Evolutionary conservation across 768 basidiomycete species (phyloP).

Genomic region (Chiua virens): DNA sequence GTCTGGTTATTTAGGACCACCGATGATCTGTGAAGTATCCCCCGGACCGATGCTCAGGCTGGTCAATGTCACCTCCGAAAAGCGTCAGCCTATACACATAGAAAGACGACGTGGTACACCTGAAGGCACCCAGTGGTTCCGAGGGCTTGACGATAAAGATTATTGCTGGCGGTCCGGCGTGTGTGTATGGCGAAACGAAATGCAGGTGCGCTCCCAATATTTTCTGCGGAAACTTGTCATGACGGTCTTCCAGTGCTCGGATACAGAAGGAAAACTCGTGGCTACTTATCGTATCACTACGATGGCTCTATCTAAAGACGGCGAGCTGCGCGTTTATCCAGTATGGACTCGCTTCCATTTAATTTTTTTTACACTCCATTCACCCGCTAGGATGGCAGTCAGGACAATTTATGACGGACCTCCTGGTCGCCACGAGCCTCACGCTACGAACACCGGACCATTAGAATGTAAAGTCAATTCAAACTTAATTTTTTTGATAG

Average conservation of each 20-base stretch:
- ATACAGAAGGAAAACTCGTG: slow-evolving; percentile 18
- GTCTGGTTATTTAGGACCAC: slow-evolving; percentile 22
- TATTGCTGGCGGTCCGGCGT: slow-evolving; percentile 21
- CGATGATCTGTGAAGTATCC: slow-evolving; percentile 1
- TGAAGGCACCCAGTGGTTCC: slow-evolving; percentile 21
- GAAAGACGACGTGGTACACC: slow-evolving; percentile 9
- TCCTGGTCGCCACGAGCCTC: slow-evolving; percentile 29
- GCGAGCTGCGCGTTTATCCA: slow-evolving; percentile 26
- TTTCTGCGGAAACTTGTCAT: background rate
- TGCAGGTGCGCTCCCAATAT: slow-evolving; percentile 18
- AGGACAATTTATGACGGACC: slow-evolving; percentile 25
- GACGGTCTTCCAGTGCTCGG: slow-evolving; percentile 12
- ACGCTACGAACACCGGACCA: slow-evolving; percentile 23
- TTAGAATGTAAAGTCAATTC: slow-evolving; percentile 2
- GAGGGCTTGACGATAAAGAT: slow-evolving; percentile 20
- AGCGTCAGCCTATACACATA: slow-evolving; percentile 5
- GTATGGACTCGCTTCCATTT: slow-evolving; percentile 9
- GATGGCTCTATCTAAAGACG: slow-evolving; percentile 28
- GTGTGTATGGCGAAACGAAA: slow-evolving; percentile 17
- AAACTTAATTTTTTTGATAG: background rate
- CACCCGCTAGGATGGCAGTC: slow-evolving; percentile 8
- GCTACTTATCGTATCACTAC: slow-evolving; percentile 28
- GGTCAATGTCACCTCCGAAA: slow-evolving; percentile 16
- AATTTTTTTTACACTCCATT: background rate
- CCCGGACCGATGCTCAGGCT: slow-evolving; percentile 3